Base-by-base conservation (phyloP, 2,329 filamentous ascomycete species). In the Ophiostoma sp. region DNA sequence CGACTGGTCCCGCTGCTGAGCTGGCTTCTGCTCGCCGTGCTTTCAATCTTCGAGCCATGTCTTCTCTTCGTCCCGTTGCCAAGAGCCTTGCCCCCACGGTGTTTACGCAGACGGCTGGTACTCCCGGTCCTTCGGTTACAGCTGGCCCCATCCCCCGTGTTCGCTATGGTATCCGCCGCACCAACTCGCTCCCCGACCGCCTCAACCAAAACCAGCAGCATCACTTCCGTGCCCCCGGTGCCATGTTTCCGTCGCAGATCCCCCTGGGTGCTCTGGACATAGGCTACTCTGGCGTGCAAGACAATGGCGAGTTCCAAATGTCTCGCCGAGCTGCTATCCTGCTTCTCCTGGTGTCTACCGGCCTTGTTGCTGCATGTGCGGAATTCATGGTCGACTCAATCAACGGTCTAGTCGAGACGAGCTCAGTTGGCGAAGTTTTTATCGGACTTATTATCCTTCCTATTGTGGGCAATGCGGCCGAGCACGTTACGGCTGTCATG, bases 381-480 rank as follows among this genome's bases (percentile, higher is more conserved):
- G 89, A 91, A 75, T 90, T 90, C 76, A 85, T 92, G 76, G 88
- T 91, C 31, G 84, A 84, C 71, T 88, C 87, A 62, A 91, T 92
- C 76, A 82, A 88, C 74, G 86, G 85, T 17, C 85, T 91, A 0
- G 85, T 90, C 4, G 78, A 76, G 23, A 81, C 82, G 20, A 85
- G 84, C 66, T 82, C 83, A 0, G 78, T 92, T 7, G 84, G 86
- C 71, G 87, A 91, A 76, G 85, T 85, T 6, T 91, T 91, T 72
- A 89, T 92, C 69, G 89, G 89, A 73, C 82, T 92, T 17, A 91
- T 92, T 74, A 86, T 92, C 72, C 81, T 92, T 1, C 89, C 89
- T 10, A 90, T 92, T 70, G 89, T 91, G 17, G 89, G 89, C 69
- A 92, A 92, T 74, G 89, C 89, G 0, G 89, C 89, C 0, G 89